These are phyloP conservation scores for Escallonia herrerae DNA, from an alignment of 129 eudicot species.

Conservation along the genomic window DNA sequence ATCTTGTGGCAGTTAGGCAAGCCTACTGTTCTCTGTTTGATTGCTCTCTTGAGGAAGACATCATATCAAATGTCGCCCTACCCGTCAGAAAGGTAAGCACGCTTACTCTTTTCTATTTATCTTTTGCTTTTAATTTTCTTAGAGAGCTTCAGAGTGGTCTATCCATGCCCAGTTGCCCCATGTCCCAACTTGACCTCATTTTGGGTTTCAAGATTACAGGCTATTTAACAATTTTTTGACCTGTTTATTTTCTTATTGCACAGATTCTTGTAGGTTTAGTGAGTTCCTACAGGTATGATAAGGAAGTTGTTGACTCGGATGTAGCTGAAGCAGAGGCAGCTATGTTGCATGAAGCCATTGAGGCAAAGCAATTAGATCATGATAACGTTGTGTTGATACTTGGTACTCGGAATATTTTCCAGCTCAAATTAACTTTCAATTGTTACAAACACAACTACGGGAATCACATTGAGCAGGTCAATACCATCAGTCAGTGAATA, in stretches of 20 bases:
- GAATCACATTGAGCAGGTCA: conserved; percentile 34
- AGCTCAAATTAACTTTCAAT: conserved; percentile 59
- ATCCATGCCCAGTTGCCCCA: no score
- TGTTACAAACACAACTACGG: conserved; percentile 44
- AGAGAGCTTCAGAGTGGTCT: background rate
- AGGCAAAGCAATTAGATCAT: conserved; percentile 36
- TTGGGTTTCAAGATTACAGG: background rate
- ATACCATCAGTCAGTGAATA: background rate
- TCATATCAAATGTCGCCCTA: conserved; percentile 29
- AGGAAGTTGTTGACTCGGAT: conserved; percentile 38
- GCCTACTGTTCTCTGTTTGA: conserved; percentile 49
- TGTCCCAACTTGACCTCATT: no score
- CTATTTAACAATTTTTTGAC: background rate
- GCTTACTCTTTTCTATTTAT: background rate
- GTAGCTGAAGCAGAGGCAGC: conserved; percentile 48
- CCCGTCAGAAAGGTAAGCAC: conserved; percentile 43
- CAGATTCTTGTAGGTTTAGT: conserved; percentile 63
- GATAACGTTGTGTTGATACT: conserved; percentile 45
- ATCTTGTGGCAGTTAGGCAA: conserved; percentile 55
- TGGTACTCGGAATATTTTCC: conserved; percentile 47
- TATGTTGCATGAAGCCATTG: conserved; percentile 40
- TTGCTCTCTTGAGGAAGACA: conserved; percentile 65
- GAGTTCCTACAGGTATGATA: conserved; percentile 64
- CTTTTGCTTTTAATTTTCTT: background rate
- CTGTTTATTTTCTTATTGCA: conserved; percentile 4